These are phyloP conservation scores for Urtica urens DNA, from an alignment of 306 rosid species.

Conservation along the genomic window DNA sequence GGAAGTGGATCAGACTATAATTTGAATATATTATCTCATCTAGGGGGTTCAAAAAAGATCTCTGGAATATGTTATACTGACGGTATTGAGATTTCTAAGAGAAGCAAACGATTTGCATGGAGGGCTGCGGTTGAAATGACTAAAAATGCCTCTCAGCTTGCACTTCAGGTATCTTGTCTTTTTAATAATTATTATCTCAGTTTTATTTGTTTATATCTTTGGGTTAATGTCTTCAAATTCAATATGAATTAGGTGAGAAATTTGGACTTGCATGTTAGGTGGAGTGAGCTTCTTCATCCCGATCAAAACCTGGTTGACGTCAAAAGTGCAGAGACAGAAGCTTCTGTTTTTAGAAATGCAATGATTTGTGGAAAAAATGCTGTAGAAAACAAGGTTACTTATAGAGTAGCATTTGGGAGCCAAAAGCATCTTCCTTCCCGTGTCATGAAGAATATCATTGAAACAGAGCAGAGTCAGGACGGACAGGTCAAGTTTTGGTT, in stretches of 20 bases:
- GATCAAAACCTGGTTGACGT: constrained; percentile 72
- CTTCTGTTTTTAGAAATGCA: constrained; percentile 91
- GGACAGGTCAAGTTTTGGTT: constrained; percentile 76
- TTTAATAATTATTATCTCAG: too few species aligned
- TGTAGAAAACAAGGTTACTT: constrained; percentile 39
- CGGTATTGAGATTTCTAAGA: constrained; percentile 68
- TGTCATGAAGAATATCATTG: constrained; percentile 70
- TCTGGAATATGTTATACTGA: constrained; percentile 60
- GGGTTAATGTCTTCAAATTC: constrained; percentile 15
- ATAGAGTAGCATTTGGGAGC: constrained; percentile 70
- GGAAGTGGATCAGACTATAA: neutral
- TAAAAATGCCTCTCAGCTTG: constrained; percentile 78
- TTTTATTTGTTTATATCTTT: constrained; percentile 11
- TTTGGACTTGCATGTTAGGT: constrained; percentile 72
- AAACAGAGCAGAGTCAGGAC: constrained; percentile 42
- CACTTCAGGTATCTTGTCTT: constrained; percentile 54
- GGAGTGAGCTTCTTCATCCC: constrained; percentile 91
- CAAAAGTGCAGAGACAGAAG: constrained; percentile 77
- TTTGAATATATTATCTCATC: constrained; percentile 18
- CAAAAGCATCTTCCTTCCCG: constrained; percentile 96
- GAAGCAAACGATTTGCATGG: constrained; percentile 81
- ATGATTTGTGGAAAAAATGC: constrained; percentile 49
- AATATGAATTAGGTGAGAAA: constrained; percentile 69
- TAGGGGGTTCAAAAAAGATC: constrained; percentile 73
- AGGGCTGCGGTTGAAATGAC: constrained; percentile 85